Evolutionary conservation across 768 basidiomycete species (phyloP).

Genomic region (Trametes meyenii): DNA sequence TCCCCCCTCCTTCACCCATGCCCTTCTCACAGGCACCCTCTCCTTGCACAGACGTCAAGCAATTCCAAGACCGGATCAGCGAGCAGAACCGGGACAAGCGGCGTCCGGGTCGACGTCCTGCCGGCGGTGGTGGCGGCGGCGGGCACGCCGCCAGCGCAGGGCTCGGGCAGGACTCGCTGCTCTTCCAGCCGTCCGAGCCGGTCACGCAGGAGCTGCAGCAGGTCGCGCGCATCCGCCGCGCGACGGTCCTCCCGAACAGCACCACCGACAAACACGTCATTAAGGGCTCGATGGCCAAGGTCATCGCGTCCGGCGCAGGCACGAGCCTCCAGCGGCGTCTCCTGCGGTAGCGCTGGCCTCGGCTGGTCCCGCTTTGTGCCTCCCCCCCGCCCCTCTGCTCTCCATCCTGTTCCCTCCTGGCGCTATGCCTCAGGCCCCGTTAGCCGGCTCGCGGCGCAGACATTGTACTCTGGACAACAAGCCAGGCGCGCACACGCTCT

Average conservation of each 20-base stretch:
- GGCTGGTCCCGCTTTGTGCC: not conserved
- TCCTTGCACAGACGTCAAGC: conserved; percentile 10
- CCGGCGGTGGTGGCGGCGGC: not conserved
- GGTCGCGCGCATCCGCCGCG: conserved; percentile 45
- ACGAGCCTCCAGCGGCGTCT: conserved; percentile 18
- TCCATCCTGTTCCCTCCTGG: no score
- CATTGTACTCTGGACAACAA: not conserved
- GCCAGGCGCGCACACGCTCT: no score
- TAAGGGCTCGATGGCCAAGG: conserved; percentile 59
- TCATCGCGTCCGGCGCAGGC: conserved; percentile 37
- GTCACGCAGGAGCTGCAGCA: conserved; percentile 41
- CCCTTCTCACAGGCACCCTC: not conserved
- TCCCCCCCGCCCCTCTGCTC: no score
- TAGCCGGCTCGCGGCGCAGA: not conserved
- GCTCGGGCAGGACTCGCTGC: conserved; percentile 9
- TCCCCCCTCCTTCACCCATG: not conserved
- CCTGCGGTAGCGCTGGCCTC: conserved; percentile 5
- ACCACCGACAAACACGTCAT: conserved; percentile 51
- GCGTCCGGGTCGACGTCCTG: conserved; percentile 11
- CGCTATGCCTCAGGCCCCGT: no score
- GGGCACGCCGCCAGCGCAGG: not conserved
- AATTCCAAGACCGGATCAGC: conserved; percentile 18
- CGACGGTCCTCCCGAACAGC: conserved; percentile 39
- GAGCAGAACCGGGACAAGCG: conserved; percentile 19
- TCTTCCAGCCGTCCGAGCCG: conserved; percentile 41